Base-by-base conservation (phyloP, 2,329 filamentous ascomycete species). In the Huntiella savannae region DNA sequence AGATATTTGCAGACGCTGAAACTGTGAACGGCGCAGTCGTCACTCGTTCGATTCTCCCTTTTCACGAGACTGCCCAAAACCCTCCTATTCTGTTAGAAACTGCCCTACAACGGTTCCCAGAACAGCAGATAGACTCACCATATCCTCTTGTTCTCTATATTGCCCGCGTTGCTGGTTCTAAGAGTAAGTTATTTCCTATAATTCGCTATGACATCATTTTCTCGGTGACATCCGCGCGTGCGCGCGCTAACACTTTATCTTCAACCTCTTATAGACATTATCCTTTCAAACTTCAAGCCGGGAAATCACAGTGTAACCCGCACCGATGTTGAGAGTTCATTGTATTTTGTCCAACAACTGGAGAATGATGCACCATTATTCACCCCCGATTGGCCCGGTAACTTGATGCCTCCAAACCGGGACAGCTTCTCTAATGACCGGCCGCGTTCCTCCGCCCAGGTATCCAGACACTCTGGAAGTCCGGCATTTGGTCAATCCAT, bases 221-320 rank as follows among this genome's bases (percentile, higher is more conserved):
- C 22, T 28, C 22, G 22, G 22, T 28, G 22, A 28, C 22, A 28
- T 28, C 22, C 22, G 22, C 22, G 22, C 22, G 22, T 28, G 22
- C 22, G 5, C 22, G 22, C 22, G 22, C 22, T 28, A 28, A 28
- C 22, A 52, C 50, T 56, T 32, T 11, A 17, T 16, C 22, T 33
- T n/a, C 40, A 39, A 32, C 13, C 4, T 16, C 10, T 6, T 13
- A 13, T 55, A 91, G 88, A 95, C 69, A 73, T 95, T 48, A 92
- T 95, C 54, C 75, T 98, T 40, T 92, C 88, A 1, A 83, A 91
- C 1, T 72, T 91, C 52, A 94, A 93, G 58, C 91, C 91, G 2
- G 78, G 82, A 44, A 71, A 80, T 37, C 94, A 91, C 59, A 88
- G 85, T 50, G 84, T 98, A 52, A 92, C 85, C 0, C 78, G 75